phyloP scores from a whole-genome alignment of 2,329 filamentous ascomycete species.

The Endoconidiophora laricicola region DNA sequence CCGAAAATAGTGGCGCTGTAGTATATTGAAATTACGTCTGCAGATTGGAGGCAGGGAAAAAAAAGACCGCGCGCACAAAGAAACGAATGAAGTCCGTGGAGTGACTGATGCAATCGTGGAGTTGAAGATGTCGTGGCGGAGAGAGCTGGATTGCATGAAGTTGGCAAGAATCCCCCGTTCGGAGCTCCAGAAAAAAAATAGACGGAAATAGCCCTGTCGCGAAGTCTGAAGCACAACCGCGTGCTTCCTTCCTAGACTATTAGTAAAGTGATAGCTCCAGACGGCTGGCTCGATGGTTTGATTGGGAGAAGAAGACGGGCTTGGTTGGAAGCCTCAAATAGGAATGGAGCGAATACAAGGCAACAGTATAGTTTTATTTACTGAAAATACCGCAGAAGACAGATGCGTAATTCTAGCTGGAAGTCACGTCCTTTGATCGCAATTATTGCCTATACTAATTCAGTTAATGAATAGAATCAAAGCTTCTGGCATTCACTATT shows the following conservation, averaged over 20 bases:
- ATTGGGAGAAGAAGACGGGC: too few species aligned
- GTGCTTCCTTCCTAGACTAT: background rate
- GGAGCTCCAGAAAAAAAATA: background rate
- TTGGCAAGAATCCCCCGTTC: background rate
- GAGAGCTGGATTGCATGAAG: background rate
- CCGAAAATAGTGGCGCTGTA: background rate
- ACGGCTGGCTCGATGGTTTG: too few species aligned
- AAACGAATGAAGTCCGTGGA: background rate
- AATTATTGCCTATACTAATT: too few species aligned
- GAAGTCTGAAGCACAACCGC: conserved; percentile 6
- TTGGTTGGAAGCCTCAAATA: too few species aligned
- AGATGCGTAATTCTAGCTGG: too few species aligned
- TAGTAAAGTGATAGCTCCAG: background rate
- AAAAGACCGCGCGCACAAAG: background rate
- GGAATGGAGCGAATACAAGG: too few species aligned
- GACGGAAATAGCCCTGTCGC: conserved; percentile 4
- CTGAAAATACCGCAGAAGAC: too few species aligned
- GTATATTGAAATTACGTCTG: background rate
- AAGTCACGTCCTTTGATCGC: too few species aligned
- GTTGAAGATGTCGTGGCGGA: background rate
- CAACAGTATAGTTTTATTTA: too few species aligned
- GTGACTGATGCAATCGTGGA: background rate
- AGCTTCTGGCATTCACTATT: too few species aligned
- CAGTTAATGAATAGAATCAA: too few species aligned
- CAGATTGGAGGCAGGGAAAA: background rate